These are phyloP conservation scores for Talaromyces sp. DNA, from an alignment of 2,329 filamentous ascomycete genomes.

Conservation along the genomic window DNA sequence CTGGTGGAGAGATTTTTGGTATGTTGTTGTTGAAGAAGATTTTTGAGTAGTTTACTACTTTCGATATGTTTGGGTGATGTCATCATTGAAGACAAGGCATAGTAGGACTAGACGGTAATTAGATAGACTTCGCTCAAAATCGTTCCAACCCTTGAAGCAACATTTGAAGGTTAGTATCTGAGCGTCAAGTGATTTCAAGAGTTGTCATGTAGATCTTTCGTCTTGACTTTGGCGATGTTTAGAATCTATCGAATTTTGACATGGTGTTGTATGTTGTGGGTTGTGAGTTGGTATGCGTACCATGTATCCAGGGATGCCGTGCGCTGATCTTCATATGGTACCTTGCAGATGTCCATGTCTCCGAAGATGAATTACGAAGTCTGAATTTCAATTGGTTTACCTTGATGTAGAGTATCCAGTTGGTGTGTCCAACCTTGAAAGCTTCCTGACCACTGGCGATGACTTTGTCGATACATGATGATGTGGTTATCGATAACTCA, in stretches of 20 bases:
- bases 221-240: neutral
- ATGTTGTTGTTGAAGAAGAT: constrained; percentile 18
- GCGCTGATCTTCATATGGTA: constrained; percentile 3
- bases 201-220: neutral
- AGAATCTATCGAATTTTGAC: neutral
- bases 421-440: no score
- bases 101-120: neutral
- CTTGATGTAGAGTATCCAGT: no score
- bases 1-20: constrained; percentile 17
- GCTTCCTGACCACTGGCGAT: neutral
- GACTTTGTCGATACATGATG: neutral
- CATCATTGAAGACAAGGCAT: neutral
- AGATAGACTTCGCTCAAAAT: neutral
- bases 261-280: neutral
- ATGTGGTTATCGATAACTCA: neutral
- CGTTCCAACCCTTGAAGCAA: neutral
- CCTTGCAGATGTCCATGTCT: neutral
- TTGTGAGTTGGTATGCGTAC: neutral
- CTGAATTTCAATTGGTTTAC: neutral
- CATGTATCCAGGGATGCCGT: constrained; percentile 6
- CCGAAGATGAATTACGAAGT: neutral
- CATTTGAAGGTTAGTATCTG: neutral
- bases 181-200: neutral
- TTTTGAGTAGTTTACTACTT: constrained; percentile 13
- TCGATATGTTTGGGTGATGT: neutral